These are phyloP conservation scores for Baudoinia panamericana DNA, from an alignment of 495 filamentous ascomycete genomes.

Conservation along the genomic window DNA sequence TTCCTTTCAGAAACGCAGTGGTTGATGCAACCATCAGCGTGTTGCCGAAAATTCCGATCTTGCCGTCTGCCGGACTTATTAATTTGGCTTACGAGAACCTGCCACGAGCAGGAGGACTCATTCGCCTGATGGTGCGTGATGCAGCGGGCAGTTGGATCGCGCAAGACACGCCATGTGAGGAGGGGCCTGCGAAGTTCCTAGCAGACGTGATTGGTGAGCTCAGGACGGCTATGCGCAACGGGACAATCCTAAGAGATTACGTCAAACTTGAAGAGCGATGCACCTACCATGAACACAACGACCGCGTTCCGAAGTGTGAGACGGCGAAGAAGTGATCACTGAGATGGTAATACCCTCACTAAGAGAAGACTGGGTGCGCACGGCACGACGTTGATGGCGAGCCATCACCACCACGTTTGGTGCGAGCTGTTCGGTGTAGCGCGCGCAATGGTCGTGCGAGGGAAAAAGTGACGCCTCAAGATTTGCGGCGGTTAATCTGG, in stretches of 20 bases:
- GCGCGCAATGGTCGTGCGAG: too few relatives aligned
- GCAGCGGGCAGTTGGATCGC: neutral
- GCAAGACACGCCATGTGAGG: neutral
- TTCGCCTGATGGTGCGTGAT: neutral
- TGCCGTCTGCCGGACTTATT: neutral
- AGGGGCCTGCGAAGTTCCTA: neutral
- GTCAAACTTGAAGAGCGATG: neutral
- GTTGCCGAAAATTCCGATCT: neutral
- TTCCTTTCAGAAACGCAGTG: neutral
- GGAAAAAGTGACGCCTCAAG: too few relatives aligned
- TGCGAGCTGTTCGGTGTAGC: too few relatives aligned
- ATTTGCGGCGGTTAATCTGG: too few relatives aligned
- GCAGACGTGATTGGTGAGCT: neutral
- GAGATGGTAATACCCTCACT: too few relatives aligned
- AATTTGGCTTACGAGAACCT: neutral
- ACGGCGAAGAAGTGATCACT: too few relatives aligned
- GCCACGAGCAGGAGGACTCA: neutral
- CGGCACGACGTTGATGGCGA: too few relatives aligned
- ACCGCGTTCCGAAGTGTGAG: neutral
- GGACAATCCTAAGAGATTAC: neutral
- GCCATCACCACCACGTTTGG: too few relatives aligned
- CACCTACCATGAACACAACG: constrained; percentile 8
- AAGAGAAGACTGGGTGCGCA: too few relatives aligned
- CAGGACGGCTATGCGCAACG: too few relatives aligned
- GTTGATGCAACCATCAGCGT: neutral